A percentile compares a stretch with the other conserved stretches of the same genome.
phyloP scores from a whole-genome alignment of 164 flowering plant genomes.

The Aristolochia contorta region DNA sequence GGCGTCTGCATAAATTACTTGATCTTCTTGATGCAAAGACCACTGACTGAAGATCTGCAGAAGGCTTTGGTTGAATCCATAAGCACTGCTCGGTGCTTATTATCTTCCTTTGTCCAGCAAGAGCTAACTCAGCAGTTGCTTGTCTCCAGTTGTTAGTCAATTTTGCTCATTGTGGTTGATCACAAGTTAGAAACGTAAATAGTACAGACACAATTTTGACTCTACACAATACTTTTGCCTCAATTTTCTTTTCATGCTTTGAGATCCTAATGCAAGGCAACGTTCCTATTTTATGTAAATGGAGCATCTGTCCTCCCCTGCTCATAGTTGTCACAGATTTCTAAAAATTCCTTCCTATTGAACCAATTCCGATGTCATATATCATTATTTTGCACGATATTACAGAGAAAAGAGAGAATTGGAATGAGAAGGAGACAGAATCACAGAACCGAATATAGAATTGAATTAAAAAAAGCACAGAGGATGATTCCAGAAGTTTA shows the following conservation, averaged over 20 bases:
- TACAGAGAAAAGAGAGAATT: no score
- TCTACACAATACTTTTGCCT: background rate
- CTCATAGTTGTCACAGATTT: no score
- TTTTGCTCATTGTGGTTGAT: background rate
- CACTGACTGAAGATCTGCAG: constrained; percentile 7
- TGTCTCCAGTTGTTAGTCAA: background rate
- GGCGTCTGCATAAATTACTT: constrained; percentile 11
- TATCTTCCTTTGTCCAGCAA: background rate
- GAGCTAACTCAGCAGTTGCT: background rate
- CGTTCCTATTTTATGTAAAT: no score
- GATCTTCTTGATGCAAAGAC: constrained; percentile 4
- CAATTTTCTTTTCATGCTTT: background rate
- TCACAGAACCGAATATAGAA: no score
- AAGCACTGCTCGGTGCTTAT: background rate
- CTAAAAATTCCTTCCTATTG: no score
- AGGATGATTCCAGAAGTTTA: no score
- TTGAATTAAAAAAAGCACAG: no score
- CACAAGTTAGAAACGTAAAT: background rate
- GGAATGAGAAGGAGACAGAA: no score
- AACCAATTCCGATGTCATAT: no score
- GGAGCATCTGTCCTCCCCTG: no score
- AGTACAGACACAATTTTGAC: background rate
- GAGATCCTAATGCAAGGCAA: no score
- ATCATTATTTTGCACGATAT: no score
- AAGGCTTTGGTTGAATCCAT: constrained; percentile 1